Percentiles rank a stretch among this genome's conserved stretches.
Conservation (phyloP, 306 rosid species). For the Myrica gale region DNA sequence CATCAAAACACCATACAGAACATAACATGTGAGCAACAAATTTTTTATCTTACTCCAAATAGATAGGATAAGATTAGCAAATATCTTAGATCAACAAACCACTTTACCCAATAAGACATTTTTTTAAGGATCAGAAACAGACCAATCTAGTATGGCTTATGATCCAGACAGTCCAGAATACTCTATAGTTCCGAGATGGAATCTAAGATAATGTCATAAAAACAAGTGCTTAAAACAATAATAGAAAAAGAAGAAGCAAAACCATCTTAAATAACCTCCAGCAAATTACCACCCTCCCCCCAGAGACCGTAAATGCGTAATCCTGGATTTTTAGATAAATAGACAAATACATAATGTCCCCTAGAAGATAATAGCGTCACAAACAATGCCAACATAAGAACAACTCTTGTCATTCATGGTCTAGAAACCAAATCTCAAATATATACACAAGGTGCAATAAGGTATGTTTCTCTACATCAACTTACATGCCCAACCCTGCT, state of each 20-base stretch:
- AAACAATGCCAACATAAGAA: background rate
- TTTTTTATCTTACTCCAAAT: background rate
- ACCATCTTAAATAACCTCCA: background rate
- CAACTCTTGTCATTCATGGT: background rate
- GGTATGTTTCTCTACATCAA: slow-evolving; percentile 24
- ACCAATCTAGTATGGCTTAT: background rate
- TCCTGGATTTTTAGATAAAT: background rate
- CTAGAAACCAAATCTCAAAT: background rate
- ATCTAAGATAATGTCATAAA: background rate
- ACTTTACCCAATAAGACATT: no score
- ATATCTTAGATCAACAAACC: background rate
- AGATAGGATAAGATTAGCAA: background rate
- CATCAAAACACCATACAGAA: background rate
- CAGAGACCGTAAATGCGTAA: background rate
- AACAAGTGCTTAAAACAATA: background rate
- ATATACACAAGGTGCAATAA: background rate
- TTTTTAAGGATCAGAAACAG: background rate
- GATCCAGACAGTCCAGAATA: background rate
- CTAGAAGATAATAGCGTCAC: background rate
- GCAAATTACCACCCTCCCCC: background rate
- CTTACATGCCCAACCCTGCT: slow-evolving; percentile 72
- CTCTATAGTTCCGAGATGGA: background rate
- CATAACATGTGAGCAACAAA: background rate
- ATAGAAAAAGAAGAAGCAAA: background rate
- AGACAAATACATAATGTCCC: background rate